phyloP scores from a whole-genome alignment of 1,139 yeast species.

The Magnusiomyces suaveolens region DNA sequence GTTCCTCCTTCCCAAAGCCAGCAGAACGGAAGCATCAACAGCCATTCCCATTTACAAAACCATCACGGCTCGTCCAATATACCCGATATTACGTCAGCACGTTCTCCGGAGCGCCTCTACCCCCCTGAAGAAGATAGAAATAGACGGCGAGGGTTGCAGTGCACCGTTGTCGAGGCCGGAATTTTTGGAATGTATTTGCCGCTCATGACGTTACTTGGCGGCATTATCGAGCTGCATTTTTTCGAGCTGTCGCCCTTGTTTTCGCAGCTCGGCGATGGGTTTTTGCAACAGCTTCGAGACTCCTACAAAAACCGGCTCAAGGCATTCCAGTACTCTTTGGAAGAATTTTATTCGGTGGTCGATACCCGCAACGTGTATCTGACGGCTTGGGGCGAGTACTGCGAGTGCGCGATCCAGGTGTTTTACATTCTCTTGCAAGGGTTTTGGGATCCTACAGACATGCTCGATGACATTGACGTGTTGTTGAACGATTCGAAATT shows the following conservation, averaged over 20 bases:
- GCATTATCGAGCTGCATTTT: slow-evolving; percentile 23
- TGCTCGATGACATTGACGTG: slow-evolving; percentile 22
- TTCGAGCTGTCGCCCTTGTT: slow-evolving; percentile 15
- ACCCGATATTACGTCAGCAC: background rate
- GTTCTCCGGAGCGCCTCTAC: background rate
- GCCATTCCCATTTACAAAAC: too few relatives aligned
- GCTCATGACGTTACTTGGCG: slow-evolving; percentile 24
- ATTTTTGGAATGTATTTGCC: slow-evolving; percentile 25
- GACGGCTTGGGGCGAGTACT: slow-evolving; percentile 23
- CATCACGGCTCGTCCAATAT: background rate
- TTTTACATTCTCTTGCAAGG: slow-evolving; percentile 21
- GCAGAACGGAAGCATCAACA: too few relatives aligned
- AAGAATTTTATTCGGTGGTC: slow-evolving; percentile 16
- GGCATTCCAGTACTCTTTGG: slow-evolving; percentile 21
- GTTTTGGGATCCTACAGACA: slow-evolving; percentile 25
- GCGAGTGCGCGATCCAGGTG: slow-evolving; percentile 22
- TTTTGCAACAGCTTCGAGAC: slow-evolving; percentile 18
- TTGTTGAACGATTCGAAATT: slow-evolving; percentile 23
- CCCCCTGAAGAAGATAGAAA: slow-evolving; percentile 22
- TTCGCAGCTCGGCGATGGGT: slow-evolving; percentile 16
- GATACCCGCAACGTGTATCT: slow-evolving; percentile 12
- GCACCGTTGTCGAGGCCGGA: slow-evolving; percentile 19
- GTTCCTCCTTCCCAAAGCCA: slow-evolving; percentile 6
- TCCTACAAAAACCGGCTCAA: slow-evolving; percentile 20
- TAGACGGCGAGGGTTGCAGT: slow-evolving; percentile 17